Percentiles rank a stretch among this genome's conserved stretches.
Evolutionary conservation across 495 filamentous ascomycete species (phyloP).

Genomic region (Rhypophila decipiens): DNA sequence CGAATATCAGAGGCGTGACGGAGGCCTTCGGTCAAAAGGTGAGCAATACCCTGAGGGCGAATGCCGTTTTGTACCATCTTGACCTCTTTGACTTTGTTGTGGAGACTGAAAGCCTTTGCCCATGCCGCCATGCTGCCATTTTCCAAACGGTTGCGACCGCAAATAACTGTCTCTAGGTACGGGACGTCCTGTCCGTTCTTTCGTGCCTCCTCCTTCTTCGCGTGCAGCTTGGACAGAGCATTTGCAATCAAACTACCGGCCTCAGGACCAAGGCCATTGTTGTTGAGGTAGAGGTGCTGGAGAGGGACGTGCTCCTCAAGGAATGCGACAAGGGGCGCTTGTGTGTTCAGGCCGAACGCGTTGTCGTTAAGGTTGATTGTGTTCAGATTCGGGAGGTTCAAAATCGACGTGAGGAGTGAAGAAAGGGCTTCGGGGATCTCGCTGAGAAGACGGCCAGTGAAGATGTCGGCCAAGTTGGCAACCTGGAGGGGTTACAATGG

Average conservation of each 20-base stretch:
- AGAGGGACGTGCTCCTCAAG: conserved; percentile 79
- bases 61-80: conserved; percentile 99
- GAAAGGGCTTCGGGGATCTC: conserved; percentile 90
- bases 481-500: conserved; percentile 38
- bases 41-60: conserved; percentile 80
- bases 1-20: conserved; percentile 55
- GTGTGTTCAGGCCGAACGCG: conserved; percentile 91
- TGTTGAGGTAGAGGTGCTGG: conserved; percentile 88
- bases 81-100: conserved; percentile 70
- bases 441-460: conserved; percentile 85
- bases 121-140: conserved; percentile 94
- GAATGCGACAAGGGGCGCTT: conserved; percentile 77
- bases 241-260: conserved; percentile 84
- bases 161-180: conserved; percentile 85
- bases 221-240: conserved; percentile 65
- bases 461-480: conserved; percentile 93
- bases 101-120: conserved; percentile 76
- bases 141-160: conserved; percentile 90
- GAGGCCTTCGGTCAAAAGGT: conserved; percentile 71
- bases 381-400: conserved; percentile 73
- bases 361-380: conserved; percentile 97
- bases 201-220: conserved; percentile 70
- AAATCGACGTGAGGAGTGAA: conserved; percentile 75
- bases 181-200: conserved; percentile 61
- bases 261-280: conserved; percentile 92